Evolutionary conservation across 495 filamentous ascomycete genomes (phyloP).

Genomic region (Daldinia vernicosa): DNA sequence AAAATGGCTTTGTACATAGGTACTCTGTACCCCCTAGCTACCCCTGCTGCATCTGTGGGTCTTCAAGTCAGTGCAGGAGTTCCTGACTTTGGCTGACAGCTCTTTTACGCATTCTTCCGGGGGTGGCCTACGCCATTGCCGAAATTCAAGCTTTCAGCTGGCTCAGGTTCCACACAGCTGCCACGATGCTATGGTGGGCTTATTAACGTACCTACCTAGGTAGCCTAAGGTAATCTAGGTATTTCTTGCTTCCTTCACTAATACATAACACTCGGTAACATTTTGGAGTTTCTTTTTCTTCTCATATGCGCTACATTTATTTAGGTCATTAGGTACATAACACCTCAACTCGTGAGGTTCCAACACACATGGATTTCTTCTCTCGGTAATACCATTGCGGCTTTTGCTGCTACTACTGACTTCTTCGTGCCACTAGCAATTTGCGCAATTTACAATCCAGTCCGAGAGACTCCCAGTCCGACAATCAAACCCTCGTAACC

Average conservation of each 20-base stretch:
- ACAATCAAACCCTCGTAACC: slow-evolving; percentile 11
- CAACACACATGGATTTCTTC: slow-evolving; percentile 33
- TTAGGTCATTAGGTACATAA: slow-evolving; percentile 3
- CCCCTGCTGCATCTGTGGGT: slow-evolving; percentile 13
- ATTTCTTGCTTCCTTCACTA: slow-evolving; percentile 11
- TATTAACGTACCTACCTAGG: too few species aligned
- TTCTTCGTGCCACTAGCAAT: slow-evolving; percentile 23
- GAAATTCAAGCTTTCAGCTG: slow-evolving; percentile 19
- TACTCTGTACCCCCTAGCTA: background rate
- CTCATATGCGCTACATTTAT: slow-evolving; percentile 12
- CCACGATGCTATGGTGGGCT: slow-evolving; percentile 28
- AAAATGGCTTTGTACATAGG: background rate
- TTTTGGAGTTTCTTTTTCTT: background rate
- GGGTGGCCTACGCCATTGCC: slow-evolving; percentile 20
- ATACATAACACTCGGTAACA: slow-evolving; percentile 4
- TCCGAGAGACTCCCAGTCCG: background rate
- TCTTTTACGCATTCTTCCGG: slow-evolving; percentile 34
- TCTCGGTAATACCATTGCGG: slow-evolving; percentile 37
- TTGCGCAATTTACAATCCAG: slow-evolving; percentile 24
- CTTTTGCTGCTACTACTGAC: slow-evolving; percentile 35
- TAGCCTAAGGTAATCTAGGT: too few species aligned
- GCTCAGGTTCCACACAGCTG: slow-evolving; percentile 19
- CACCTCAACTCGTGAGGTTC: slow-evolving; percentile 24
- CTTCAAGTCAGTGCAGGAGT: slow-evolving; percentile 22
- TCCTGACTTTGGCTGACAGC: slow-evolving; percentile 38